A percentile compares a stretch with the other conserved stretches of the same genome.
These are phyloP conservation scores for Teratosphaeria nubilosa DNA, from an alignment of 2,329 filamentous ascomycete genomes.

Conservation along the genomic window DNA sequence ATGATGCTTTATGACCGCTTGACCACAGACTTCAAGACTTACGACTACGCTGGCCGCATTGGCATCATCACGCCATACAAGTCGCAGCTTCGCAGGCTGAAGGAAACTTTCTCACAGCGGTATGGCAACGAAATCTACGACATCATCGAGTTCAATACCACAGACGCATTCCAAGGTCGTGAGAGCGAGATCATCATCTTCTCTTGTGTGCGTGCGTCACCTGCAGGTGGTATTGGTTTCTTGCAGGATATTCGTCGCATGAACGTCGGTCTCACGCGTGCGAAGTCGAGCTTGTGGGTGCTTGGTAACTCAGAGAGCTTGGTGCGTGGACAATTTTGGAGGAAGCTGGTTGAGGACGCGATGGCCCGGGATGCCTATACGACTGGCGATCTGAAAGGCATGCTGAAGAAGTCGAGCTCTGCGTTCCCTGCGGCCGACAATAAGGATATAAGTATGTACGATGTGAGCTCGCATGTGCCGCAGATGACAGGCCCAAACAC, in stretches of 20 bases:
- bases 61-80: constrained; percentile 99
- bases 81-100: constrained; percentile 74
- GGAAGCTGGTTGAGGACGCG: constrained; percentile 73
- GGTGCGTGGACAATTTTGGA: constrained; percentile 83
- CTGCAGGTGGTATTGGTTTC: constrained; percentile 95
- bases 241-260: constrained; percentile 96
- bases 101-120: constrained; percentile 57
- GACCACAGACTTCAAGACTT: constrained; percentile 52
- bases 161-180: constrained; percentile 92
- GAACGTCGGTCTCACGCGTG: constrained; percentile 96
- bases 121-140: constrained; percentile 69
- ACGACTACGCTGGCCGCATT: constrained; percentile 58
- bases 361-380: constrained; percentile 66
- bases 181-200: constrained; percentile 99
- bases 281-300: constrained; percentile 93
- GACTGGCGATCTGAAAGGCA: constrained; percentile 48
- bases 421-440: constrained; percentile 23
- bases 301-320: constrained; percentile 84
- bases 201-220: constrained; percentile 87
- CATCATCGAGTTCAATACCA: constrained; percentile 93
- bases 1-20: constrained; percentile 76
- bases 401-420: constrained; percentile 45
- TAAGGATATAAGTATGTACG: constrained; percentile 15
- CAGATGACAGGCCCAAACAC: constrained; percentile 3
- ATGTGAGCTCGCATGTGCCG: constrained; percentile 8